A percentile compares a stretch with the other conserved stretches of the same genome.
phyloP scores from a whole-genome alignment of 208 protist species.

The Acanthamoeba sp. region DNA sequence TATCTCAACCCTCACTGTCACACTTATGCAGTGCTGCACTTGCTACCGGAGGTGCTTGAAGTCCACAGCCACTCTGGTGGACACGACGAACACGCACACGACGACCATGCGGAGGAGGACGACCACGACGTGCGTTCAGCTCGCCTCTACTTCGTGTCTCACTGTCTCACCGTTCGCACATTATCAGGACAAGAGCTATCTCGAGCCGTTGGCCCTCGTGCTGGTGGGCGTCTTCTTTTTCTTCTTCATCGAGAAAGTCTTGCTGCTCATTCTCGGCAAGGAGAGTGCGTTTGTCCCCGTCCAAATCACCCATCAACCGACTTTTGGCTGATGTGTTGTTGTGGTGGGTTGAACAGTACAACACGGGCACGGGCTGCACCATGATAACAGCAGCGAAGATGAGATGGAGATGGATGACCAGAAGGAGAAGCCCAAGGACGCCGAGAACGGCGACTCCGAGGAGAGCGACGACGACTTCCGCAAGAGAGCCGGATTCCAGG shows the following conservation, averaged over 20 bases:
- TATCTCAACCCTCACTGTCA: not conserved
- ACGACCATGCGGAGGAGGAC: not conserved
- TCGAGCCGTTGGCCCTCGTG: not conserved
- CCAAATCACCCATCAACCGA: too few species aligned
- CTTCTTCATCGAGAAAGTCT: slow-evolving; percentile 34
- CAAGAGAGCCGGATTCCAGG: not conserved
- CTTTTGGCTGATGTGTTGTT: too few species aligned
- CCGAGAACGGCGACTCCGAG: not conserved
- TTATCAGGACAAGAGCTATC: slow-evolving; percentile 42
- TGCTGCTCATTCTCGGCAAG: not conserved
- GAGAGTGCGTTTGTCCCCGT: not conserved
- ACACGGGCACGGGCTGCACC: not conserved
- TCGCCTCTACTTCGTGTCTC: too few species aligned
- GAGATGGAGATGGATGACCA: slow-evolving; percentile 14
- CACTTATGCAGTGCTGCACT: slow-evolving; percentile 36
- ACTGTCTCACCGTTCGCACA: too few species aligned
- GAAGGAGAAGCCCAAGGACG: not conserved
- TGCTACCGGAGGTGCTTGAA: slow-evolving; percentile 46
- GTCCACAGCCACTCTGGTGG: slow-evolving; percentile 51
- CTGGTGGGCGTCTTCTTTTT: slow-evolving; percentile 35
- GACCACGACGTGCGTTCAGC: not conserved
- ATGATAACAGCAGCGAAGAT: not conserved
- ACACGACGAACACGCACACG: not conserved
- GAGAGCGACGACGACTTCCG: not conserved
- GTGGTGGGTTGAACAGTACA: not conserved